A percentile compares a stretch with the other conserved stretches of the same genome.
phyloP scores from a whole-genome alignment of 164 flowering plant genomes.

The Kingdonia uniflora region DNA sequence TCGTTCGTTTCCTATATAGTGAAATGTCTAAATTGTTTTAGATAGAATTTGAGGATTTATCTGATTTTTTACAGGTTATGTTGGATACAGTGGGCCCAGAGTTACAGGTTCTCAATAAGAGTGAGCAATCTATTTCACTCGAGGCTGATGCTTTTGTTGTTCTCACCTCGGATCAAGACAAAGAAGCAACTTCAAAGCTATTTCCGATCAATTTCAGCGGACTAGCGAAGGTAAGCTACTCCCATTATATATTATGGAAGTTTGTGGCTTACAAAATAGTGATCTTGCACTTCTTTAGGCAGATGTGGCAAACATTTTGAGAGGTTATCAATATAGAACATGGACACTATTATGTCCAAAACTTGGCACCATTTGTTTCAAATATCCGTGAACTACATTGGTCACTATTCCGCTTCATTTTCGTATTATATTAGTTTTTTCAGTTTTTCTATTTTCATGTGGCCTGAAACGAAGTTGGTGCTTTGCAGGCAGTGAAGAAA shows the following conservation, averaged over 20 bases:
- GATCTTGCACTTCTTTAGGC: background rate
- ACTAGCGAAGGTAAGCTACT: constrained; percentile 44
- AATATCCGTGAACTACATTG: too few species aligned
- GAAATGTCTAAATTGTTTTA: background rate
- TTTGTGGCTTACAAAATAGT: too few species aligned
- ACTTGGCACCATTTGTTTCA: too few species aligned
- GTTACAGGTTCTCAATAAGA: constrained; percentile 71
- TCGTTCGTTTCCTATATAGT: background rate
- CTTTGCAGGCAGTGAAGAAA: constrained; percentile 50
- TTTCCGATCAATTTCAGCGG: constrained; percentile 80
- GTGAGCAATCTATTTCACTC: constrained; percentile 53
- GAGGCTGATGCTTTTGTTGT: constrained; percentile 50
- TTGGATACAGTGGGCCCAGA: constrained; percentile 87
- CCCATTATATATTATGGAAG: background rate
- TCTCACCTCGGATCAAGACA: constrained; percentile 62
- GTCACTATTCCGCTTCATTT: too few species aligned
- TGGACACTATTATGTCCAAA: too few species aligned
- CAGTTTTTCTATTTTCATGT: too few species aligned
- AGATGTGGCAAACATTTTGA: too few species aligned
- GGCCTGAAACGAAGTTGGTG: background rate
- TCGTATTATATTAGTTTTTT: too few species aligned
- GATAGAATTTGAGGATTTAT: background rate
- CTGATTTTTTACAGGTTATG: constrained; percentile 54
- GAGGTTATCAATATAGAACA: too few species aligned
- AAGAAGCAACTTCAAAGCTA: constrained; percentile 56